Evolutionary conservation across 208 protist genomes (phyloP).

Genomic region (Leishmania turanica): DNA sequence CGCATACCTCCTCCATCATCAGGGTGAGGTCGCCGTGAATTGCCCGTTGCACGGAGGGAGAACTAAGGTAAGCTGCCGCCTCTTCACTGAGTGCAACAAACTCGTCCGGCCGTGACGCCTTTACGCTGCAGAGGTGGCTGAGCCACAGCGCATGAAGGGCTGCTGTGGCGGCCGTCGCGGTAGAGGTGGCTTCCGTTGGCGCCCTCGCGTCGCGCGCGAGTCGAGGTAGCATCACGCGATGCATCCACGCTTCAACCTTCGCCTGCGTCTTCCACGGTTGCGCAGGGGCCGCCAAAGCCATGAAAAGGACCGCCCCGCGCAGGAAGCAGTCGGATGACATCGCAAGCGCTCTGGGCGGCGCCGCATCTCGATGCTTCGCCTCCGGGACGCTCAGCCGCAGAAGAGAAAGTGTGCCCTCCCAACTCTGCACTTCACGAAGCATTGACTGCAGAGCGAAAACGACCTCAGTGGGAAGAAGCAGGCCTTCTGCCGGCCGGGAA

Average conservation of each 20-base stretch:
- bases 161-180: constrained; percentile 23
- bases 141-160: constrained; percentile 50
- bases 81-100: constrained; percentile 43
- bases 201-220: not conserved
- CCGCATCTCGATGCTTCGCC: not conserved
- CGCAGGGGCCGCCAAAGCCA: constrained; percentile 31
- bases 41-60: not conserved
- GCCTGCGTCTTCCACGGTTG: constrained; percentile 58
- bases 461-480: constrained; percentile 1
- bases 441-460: constrained; percentile 14
- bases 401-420: constrained; percentile 23
- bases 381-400: constrained; percentile 4
- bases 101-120: constrained; percentile 44
- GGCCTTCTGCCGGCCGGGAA: not conserved
- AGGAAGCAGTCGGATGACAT: constrained; percentile 1
- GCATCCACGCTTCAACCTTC: constrained; percentile 38
- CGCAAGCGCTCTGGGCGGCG: not conserved
- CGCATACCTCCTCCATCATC: constrained; percentile 12
- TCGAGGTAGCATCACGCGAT: constrained; percentile 33
- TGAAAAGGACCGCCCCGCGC: constrained; percentile 39
- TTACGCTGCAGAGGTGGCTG: constrained; percentile 54
- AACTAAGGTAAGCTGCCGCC: constrained; percentile 5
- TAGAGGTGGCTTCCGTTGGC: not conserved
- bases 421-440: constrained; percentile 30
- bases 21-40: constrained; percentile 13